phyloP scores from a whole-genome alignment of 345 rosid species.

The Corymbia maculata region DNA sequence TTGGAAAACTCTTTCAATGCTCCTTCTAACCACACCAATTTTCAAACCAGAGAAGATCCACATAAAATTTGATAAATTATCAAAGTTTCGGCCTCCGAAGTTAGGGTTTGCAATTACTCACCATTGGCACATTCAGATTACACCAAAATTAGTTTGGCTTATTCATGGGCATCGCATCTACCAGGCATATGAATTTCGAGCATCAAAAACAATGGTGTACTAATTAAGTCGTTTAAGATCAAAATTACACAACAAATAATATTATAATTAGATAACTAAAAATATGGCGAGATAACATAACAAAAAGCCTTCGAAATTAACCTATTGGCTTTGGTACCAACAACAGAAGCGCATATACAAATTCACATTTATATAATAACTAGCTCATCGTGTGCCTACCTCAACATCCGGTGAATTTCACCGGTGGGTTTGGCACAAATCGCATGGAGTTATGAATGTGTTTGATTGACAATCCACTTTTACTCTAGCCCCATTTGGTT shows the following conservation, averaged over 20 bases:
- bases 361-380: no score
- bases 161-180: background rate
- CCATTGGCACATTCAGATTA: background rate
- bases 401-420: background rate
- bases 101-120: background rate
- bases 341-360: background rate
- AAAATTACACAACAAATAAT: background rate
- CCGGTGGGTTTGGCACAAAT: background rate
- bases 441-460: background rate
- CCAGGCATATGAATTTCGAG: background rate
- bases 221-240: background rate
- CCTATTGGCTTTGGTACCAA: background rate
- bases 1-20: background rate
- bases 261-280: background rate
- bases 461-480: background rate
- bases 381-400: background rate
- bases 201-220: background rate
- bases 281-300: background rate
- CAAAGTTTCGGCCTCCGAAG: background rate
- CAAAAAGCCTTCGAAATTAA: background rate
- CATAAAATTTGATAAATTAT: background rate
- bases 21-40: background rate
- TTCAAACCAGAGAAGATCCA: background rate
- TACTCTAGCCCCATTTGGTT: background rate
- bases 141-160: background rate